Percentiles rank a stretch among this genome's conserved stretches.
Conservation (phyloP, 2,329 filamentous ascomycete genomes). For the Botrytis porri region DNA sequence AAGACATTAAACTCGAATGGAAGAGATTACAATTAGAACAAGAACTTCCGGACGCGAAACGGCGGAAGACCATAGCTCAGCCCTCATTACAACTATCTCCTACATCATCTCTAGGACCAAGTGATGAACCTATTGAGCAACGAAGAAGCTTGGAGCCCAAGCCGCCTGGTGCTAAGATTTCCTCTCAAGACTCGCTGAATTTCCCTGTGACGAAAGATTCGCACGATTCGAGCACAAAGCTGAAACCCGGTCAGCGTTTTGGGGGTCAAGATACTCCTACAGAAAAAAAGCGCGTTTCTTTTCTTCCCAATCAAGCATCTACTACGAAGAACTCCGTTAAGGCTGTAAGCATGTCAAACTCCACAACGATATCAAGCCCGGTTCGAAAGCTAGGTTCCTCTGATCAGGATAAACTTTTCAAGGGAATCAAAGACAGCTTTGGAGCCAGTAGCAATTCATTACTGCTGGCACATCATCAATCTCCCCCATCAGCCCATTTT, state of each 20-base stretch:
- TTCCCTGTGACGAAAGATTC: constrained; percentile 79
- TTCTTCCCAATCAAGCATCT: not conserved
- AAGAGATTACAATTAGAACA: not conserved
- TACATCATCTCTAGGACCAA: not conserved
- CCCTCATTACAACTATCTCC: not conserved
- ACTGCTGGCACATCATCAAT: constrained; percentile 1
- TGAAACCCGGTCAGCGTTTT: constrained; percentile 65
- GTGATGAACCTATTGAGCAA: not conserved
- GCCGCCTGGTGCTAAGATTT: constrained; percentile 5
- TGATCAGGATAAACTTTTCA: not conserved
- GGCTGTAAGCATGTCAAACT: not conserved
- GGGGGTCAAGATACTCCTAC: constrained; percentile 37
- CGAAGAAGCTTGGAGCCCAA: constrained; percentile 16
- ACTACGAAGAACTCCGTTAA: not conserved
- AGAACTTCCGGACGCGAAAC: not conserved
- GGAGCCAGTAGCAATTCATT: not conserved
- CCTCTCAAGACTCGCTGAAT: constrained; percentile 48
- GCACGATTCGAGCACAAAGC: constrained; percentile 58
- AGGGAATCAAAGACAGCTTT: not conserved
- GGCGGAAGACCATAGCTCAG: not conserved
- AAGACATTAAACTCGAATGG: not conserved
- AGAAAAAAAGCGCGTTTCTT: not conserved
- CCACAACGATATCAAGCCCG: not conserved
- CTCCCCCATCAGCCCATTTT: constrained; percentile 45
- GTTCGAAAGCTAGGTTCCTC: not conserved